These are phyloP conservation scores for Blastosporella zonata DNA, from an alignment of 1,284 basidiomycete genomes.

Conservation along the genomic window DNA sequence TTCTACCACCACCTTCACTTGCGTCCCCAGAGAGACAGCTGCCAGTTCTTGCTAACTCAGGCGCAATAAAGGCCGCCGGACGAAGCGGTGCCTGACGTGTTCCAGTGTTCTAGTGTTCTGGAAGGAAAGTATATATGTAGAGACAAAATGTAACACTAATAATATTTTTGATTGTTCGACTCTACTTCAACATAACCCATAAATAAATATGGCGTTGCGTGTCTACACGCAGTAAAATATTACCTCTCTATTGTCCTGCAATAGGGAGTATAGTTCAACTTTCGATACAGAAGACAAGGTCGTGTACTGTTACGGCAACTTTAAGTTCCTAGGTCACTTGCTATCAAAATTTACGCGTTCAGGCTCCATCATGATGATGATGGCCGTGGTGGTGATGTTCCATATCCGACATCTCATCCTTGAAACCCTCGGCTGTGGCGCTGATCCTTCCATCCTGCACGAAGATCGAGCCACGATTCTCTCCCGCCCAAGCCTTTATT, in stretches of 20 bases:
- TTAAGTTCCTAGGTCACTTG: neutral
- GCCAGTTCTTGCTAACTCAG: constrained; percentile 37
- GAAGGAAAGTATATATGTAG: neutral
- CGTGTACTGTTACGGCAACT: neutral
- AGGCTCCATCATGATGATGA: constrained; percentile 6
- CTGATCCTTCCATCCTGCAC: constrained; percentile 11
- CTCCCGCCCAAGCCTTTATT: constrained; percentile 7
- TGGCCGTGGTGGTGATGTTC: constrained; percentile 6
- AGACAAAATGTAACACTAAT: constrained; percentile 9
- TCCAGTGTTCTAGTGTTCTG: neutral
- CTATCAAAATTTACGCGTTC: neutral
- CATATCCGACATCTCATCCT: neutral
- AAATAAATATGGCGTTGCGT: neutral
- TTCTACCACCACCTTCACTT: constrained; percentile 68
- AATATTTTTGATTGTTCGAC: neutral
- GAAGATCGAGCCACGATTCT: constrained; percentile 10
- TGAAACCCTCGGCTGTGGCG: constrained; percentile 7
- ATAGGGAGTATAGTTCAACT: neutral
- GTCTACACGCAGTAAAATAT: neutral
- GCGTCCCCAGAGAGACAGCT: constrained; percentile 39
- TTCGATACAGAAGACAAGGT: neutral
- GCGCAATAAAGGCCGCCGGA: constrained; percentile 43
- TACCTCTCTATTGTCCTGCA: neutral
- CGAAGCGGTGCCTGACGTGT: constrained; percentile 36
- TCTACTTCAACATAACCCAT: neutral